These are phyloP conservation scores for Pinus tabuliformis DNA, from an alignment of 75 land plant species.

Conservation along the genomic window DNA sequence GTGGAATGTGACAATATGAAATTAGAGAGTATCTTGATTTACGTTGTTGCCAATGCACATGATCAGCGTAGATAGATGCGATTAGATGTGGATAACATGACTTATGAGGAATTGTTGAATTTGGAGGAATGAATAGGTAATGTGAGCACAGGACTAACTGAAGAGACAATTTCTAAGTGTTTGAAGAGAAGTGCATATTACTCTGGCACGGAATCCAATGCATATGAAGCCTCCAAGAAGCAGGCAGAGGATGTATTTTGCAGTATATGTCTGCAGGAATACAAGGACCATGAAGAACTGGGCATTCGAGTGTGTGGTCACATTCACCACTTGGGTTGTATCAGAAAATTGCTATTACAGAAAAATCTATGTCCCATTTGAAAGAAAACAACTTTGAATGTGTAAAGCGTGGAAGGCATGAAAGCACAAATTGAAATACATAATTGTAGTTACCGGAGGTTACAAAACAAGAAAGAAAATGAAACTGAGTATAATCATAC, in stretches of 20 bases:
- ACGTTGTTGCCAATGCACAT: too few relatives aligned
- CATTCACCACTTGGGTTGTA: conserved; percentile 60
- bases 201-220: background rate
- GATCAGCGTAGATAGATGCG: conserved; percentile 26
- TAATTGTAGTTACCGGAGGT: too few relatives aligned
- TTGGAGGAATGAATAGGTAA: conserved; percentile 33
- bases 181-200: conserved; percentile 19
- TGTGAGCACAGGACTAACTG: conserved; percentile 34
- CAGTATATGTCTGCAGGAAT: conserved; percentile 77
- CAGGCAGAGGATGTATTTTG: conserved; percentile 27
- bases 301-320: conserved; percentile 70
- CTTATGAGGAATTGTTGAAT: conserved; percentile 25
- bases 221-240: conserved; percentile 3
- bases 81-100: too few relatives aligned
- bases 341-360: conserved; percentile 62
- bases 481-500: too few relatives aligned
- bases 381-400: conserved; percentile 3
- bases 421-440: background rate
- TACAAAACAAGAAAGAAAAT: too few relatives aligned
- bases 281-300: conserved; percentile 50
- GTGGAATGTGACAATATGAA: background rate
- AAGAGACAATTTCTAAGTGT: conserved; percentile 20
- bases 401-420: too few relatives aligned
- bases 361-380: conserved; percentile 85
- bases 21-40: too few relatives aligned